phyloP scores from a whole-genome alignment of 805 yeast genomes.

The Metschnikowia amazonensis region DNA sequence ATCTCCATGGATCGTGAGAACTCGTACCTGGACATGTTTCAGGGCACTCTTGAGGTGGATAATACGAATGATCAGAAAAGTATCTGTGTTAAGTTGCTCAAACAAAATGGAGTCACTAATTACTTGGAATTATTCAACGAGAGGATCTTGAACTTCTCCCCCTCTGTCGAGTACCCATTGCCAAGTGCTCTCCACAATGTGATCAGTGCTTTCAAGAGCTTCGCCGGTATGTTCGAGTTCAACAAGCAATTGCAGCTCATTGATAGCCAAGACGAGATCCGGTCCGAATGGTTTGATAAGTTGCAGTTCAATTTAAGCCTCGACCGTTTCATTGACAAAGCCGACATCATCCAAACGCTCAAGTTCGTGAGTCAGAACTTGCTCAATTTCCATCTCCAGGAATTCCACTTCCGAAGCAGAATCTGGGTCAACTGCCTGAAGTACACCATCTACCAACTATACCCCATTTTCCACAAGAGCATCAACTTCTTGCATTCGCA shows the following conservation, averaged over 20 bases:
- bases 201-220: conserved; percentile 46
- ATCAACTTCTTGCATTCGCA: conserved; percentile 75
- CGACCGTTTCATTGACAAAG: conserved; percentile 26
- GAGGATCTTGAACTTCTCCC: conserved; percentile 76
- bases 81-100: conserved; percentile 22
- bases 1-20: conserved; percentile 6
- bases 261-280: conserved; percentile 25
- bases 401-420: conserved; percentile 47
- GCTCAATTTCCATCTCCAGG: conserved; percentile 47
- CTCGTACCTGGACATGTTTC: neutral
- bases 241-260: conserved; percentile 22
- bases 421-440: conserved; percentile 39
- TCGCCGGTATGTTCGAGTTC: conserved; percentile 21
- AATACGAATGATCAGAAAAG: conserved; percentile 13
- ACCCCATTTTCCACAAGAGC: conserved; percentile 62
- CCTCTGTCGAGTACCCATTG: conserved; percentile 68
- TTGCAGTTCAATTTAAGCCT: conserved; percentile 25
- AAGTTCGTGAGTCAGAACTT: conserved; percentile 33
- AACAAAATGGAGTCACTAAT: conserved; percentile 31
- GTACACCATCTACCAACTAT: conserved; percentile 35
- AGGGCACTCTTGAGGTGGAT: conserved; percentile 8
- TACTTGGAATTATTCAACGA: conserved; percentile 38
- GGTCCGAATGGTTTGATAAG: conserved; percentile 24
- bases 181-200: conserved; percentile 62
- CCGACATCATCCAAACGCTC: conserved; percentile 37